Percentiles rank a stretch among this genome's conserved stretches.
Conservation (phyloP, 2,329 filamentous ascomycete species). For the Sclerotiophoma versabilis region DNA sequence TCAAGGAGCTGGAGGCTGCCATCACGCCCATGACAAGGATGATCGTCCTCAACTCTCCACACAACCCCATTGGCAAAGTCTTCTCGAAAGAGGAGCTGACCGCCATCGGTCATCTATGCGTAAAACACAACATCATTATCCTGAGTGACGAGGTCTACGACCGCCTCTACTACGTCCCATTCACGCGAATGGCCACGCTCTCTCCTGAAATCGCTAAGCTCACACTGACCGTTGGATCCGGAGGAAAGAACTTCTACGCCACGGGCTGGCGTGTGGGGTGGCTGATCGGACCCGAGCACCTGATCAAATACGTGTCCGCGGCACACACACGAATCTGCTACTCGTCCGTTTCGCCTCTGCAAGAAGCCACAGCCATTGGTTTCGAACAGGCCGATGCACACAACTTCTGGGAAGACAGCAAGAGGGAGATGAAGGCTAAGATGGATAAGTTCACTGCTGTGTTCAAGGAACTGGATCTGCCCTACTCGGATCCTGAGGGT, state of each 20-base stretch:
- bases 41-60: slow-evolving; percentile 88
- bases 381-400: slow-evolving; percentile 87
- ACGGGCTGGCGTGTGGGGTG: slow-evolving; percentile 98
- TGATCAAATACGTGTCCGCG: slow-evolving; percentile 89
- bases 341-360: slow-evolving; percentile 88
- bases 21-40: slow-evolving; percentile 92
- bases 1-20: slow-evolving; percentile 78
- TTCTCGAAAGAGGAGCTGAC: slow-evolving; percentile 84
- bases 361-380: slow-evolving; percentile 92
- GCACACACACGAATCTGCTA: slow-evolving; percentile 98
- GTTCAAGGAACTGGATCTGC: slow-evolving; percentile 57
- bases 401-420: slow-evolving; percentile 86
- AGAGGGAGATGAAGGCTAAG: slow-evolving; percentile 87
- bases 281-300: slow-evolving; percentile 85
- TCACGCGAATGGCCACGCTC: slow-evolving; percentile 88
- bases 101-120: slow-evolving; percentile 84
- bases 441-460: slow-evolving; percentile 82
- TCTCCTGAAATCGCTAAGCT: slow-evolving; percentile 87
- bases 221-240: slow-evolving; percentile 92
- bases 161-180: slow-evolving; percentile 91
- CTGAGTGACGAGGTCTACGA: slow-evolving; percentile 80
- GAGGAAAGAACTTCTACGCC: slow-evolving; percentile 97
- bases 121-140: slow-evolving; percentile 93
- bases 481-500: slow-evolving; percentile 90
- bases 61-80: slow-evolving; percentile 97